Evolutionary conservation across 371 early-diverging fungal species (phyloP).

Genomic region (Rhizopus arrhizus): DNA sequence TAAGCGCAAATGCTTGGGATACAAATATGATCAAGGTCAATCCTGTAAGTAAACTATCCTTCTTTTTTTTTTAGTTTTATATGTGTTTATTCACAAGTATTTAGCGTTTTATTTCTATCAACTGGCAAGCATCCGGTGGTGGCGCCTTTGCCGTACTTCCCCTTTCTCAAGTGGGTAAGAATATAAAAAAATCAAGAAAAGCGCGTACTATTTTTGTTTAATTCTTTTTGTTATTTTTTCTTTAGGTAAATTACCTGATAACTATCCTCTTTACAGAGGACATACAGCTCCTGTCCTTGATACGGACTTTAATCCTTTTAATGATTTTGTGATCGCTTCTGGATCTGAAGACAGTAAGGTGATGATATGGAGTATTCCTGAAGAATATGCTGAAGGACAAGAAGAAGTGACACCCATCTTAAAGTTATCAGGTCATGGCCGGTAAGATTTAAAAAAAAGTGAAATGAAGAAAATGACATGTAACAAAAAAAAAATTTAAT

Average conservation of each 20-base stretch:
- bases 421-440: slow-evolving; percentile 67
- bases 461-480: neutral
- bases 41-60: slow-evolving; percentile 58
- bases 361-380: slow-evolving; percentile 95
- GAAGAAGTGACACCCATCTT: slow-evolving; percentile 64
- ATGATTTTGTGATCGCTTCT: slow-evolving; percentile 89
- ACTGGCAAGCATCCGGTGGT: slow-evolving; percentile 96
- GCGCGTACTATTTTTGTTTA: neutral
- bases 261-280: slow-evolving; percentile 87
- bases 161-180: slow-evolving; percentile 72
- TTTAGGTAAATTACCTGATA: slow-evolving; percentile 80
- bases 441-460: slow-evolving; percentile 34
- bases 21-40: slow-evolving; percentile 94
- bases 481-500: neutral
- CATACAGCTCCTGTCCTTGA: slow-evolving; percentile 95
- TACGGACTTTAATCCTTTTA: slow-evolving; percentile 97
- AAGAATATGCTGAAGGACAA: slow-evolving; percentile 67
- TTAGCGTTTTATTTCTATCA: slow-evolving; percentile 85
- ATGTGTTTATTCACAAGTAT: slow-evolving; percentile 93
- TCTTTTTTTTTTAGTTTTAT: slow-evolving; percentile 69
- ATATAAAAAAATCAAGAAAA: neutral
- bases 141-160: slow-evolving; percentile 97
- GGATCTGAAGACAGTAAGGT: slow-evolving; percentile 94
- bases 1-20: slow-evolving; percentile 94
- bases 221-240: neutral